These are phyloP conservation scores for Hypocreales sp. DNA, from an alignment of 2,329 filamentous ascomycete genomes.

Conservation along the genomic window DNA sequence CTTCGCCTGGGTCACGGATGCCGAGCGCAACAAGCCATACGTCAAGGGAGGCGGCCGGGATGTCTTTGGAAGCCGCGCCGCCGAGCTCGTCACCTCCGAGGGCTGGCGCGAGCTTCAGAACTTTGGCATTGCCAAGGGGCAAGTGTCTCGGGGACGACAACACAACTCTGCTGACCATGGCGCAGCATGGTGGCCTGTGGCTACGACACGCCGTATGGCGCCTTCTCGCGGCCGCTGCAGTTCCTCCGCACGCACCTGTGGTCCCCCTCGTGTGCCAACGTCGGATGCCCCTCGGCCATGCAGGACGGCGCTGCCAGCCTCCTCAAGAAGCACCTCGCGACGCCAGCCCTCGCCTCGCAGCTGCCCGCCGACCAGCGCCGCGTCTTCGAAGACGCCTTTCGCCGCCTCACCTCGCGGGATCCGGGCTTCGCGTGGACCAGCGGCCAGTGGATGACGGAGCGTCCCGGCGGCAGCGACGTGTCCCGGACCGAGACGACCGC, in stretches of 20 bases:
- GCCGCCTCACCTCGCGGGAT: conserved; percentile 37
- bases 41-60: conserved; percentile 40
- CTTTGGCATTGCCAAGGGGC: conserved; percentile 41
- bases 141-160: conserved; percentile 3
- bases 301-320: conserved; percentile 44
- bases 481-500: conserved; percentile 51
- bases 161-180: not conserved
- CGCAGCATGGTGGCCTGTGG: conserved; percentile 38
- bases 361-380: conserved; percentile 14
- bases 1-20: conserved; percentile 44
- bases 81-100: conserved; percentile 45
- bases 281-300: conserved; percentile 53
- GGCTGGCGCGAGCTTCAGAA: conserved; percentile 50
- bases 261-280: conserved; percentile 41
- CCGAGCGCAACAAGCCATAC: conserved; percentile 49
- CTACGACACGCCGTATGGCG: conserved; percentile 36
- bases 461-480: conserved; percentile 54
- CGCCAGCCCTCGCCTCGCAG: conserved; percentile 10
- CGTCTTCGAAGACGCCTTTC: conserved; percentile 36
- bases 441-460: conserved; percentile 67
- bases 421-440: conserved; percentile 44
- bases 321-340: conserved; percentile 26
- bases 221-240: conserved; percentile 40
- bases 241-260: conserved; percentile 44
- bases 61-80: conserved; percentile 43